phyloP scores from a whole-genome alignment of 2,329 filamentous ascomycete species.

The Pseudogymnoascus destructans region DNA sequence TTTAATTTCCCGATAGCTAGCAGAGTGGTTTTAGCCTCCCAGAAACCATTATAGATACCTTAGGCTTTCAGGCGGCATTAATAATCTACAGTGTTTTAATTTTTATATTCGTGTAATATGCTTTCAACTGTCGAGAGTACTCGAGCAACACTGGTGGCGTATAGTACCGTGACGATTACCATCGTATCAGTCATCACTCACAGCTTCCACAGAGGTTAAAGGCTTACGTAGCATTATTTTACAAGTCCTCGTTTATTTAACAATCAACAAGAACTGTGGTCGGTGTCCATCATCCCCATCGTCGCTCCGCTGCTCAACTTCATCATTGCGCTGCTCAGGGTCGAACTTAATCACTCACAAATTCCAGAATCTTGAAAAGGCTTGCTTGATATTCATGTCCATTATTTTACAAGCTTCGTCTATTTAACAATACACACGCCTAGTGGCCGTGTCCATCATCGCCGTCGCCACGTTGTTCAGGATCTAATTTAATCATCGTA shows the following conservation, averaged over 20 bases:
- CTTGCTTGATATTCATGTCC: conserved; percentile 9
- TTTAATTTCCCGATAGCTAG: neutral
- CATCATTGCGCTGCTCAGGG: conserved; percentile 36
- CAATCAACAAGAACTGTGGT: neutral
- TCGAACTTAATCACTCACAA: neutral
- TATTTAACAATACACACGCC: conserved; percentile 16
- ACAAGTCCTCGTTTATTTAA: neutral
- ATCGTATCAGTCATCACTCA: neutral
- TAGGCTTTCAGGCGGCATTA: neutral
- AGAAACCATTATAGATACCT: neutral
- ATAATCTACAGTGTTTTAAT: neutral
- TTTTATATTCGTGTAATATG: neutral
- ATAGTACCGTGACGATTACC: neutral
- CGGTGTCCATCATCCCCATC: conserved; percentile 63
- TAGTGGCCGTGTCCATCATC: conserved; percentile 84
- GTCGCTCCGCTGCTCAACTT: conserved; percentile 63
- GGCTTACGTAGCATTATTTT: neutral
- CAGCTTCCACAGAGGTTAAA: neutral
- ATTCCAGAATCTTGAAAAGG: neutral
- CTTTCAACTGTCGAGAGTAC: neutral
- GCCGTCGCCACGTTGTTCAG: conserved; percentile 58
- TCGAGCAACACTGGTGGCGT: neutral
- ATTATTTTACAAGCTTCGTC: conserved; percentile 20
- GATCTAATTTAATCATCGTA: conserved; percentile 95
- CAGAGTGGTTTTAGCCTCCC: neutral